These are phyloP conservation scores for Penicillium desertorum DNA, from an alignment of 495 filamentous ascomycete species.

Conservation along the genomic window DNA sequence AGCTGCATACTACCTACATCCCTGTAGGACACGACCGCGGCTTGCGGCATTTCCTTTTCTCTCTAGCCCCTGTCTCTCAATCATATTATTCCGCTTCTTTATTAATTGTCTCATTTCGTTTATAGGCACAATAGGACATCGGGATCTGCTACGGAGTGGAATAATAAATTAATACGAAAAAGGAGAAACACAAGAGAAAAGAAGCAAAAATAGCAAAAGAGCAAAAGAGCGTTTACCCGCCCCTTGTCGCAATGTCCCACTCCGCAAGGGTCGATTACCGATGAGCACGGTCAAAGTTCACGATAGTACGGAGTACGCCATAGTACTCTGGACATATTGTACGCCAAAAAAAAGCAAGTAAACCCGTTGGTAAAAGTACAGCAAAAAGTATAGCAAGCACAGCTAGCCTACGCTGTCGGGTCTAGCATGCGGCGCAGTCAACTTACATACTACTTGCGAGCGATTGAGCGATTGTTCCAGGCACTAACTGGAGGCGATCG, in stretches of 20 bases:
- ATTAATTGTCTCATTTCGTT: slow-evolving; percentile 4
- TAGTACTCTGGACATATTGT: not conserved
- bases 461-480: not conserved
- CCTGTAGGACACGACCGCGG: not conserved
- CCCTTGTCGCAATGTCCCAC: not conserved
- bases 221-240: not conserved
- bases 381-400: not conserved
- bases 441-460: not conserved
- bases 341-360: not conserved
- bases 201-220: not conserved
- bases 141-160: no score
- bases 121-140: not conserved
- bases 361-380: not conserved
- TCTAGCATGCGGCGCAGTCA: slow-evolving; percentile 6
- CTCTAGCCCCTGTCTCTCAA: not conserved
- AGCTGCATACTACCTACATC: not conserved
- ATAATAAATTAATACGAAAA: not conserved
- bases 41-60: not conserved
- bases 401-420: not conserved
- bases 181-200: not conserved
- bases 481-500: slow-evolving; percentile 1
- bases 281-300: not conserved
- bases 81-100: slow-evolving; percentile 4
- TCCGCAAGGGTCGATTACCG: not conserved
- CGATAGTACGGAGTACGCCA: not conserved